Base-by-base conservation (phyloP, 2,329 filamentous ascomycete species). In the Colletotrichum sp. region DNA sequence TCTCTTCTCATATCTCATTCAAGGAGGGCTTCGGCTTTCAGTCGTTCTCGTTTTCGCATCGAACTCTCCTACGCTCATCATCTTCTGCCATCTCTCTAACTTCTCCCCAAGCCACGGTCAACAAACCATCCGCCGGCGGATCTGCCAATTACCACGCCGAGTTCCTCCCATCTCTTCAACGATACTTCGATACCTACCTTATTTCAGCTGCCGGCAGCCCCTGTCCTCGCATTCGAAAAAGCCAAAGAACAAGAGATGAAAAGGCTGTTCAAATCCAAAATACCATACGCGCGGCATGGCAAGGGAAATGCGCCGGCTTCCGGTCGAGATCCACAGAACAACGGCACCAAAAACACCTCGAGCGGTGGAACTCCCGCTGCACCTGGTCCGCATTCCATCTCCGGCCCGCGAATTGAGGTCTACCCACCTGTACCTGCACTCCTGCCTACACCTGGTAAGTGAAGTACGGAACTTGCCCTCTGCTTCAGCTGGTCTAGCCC, bases 211-310 rank as follows among this genome's bases (percentile, higher is more conserved):
- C 30, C 15, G 56, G 18, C 32, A 34, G n/a, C 28, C 13, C 30
- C 52, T 28, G 12, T 67, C n/a, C 38, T 24, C 13, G 56, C 24
- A 28, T 32, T 26, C 13, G 10, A 38, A 32, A 26, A 28, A n/a
- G 43, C 12, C 43, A 52, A 52, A 52, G 8, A 38, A 48, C 3
- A 36, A 58, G 24, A 60, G 10, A 73, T 68, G 73, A 68, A 43
- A 21, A 73, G 48, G 36, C 55, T 21, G 28, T 30, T 32, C 18
- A 32, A 64, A 13, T 28, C 26, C 16, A 38, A 38, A 43, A 43
- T 56, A 26, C 62, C 69, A 66, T 72, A 73, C 70, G 43, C 62
- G 70, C 38, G 55, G 73, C 62, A 61, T 68, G 38, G 15, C 26
- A 64, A 67, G 69, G 69, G 62, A 62, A 55, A 36, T 64, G 62